Percentiles rank a stretch among this genome's conserved stretches.
Conservation (phyloP, 345 rosid genomes). For the Gossypium rotundifolium region DNA sequence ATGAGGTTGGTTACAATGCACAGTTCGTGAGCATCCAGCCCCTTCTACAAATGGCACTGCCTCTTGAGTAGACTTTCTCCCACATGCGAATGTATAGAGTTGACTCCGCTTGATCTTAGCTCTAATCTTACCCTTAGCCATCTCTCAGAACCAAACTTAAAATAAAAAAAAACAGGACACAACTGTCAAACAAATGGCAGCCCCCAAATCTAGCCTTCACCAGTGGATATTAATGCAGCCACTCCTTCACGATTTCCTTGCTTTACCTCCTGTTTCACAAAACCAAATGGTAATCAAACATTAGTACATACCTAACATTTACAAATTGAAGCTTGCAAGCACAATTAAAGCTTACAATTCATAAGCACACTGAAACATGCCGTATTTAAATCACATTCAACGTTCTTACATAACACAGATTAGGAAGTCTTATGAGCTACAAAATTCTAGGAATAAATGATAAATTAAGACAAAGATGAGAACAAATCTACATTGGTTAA, state of each 20-base stretch:
- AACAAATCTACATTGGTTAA: conserved; percentile 12
- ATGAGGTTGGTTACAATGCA: conserved; percentile 75
- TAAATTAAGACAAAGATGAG: neutral
- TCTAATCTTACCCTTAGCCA: conserved; percentile 81
- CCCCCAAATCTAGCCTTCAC: conserved; percentile 17
- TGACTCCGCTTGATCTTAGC: conserved; percentile 67
- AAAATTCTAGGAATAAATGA: neutral
- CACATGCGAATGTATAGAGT: conserved; percentile 79
- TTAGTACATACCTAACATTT: neutral
- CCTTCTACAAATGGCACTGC: conserved; percentile 57
- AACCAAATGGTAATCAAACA: conserved; percentile 8
- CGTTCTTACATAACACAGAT: conserved; percentile 1
- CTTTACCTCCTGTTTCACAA: conserved; percentile 27
- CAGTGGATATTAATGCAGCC: conserved; percentile 1
- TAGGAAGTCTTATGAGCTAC: neutral
- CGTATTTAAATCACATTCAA: conserved; percentile 12
- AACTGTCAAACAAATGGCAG: conserved; percentile 10
- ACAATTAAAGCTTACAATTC: neutral
- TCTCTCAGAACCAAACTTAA: conserved; percentile 25
- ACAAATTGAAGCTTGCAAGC: conserved; percentile 6
- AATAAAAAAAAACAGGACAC: conserved; percentile 13
- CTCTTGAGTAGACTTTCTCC: conserved; percentile 34
- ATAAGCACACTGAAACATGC: conserved; percentile 5
- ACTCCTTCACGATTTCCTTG: conserved; percentile 12
- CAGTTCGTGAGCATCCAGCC: conserved; percentile 60